phyloP scores from a whole-genome alignment of 495 filamentous ascomycete genomes.

The Poronia punctata region DNA sequence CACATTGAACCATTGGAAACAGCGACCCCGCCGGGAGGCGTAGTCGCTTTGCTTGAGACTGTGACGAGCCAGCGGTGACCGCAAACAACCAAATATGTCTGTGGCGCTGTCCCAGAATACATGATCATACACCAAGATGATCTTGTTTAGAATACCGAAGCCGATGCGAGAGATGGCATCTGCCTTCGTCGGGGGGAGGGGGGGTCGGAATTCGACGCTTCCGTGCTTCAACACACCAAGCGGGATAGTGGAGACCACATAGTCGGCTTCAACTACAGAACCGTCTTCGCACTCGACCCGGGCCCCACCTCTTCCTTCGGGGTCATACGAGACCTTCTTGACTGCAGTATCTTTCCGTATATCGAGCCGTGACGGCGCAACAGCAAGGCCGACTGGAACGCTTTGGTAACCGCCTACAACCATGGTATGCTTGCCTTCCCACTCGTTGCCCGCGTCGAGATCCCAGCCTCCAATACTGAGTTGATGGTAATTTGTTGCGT shows the following conservation, averaged over 20 bases:
- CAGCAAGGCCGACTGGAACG: conserved; percentile 73
- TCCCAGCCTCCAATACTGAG: conserved; percentile 93
- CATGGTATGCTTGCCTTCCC: conserved; percentile 88
- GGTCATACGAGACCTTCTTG: conserved; percentile 22
- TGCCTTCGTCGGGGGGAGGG: conserved; percentile 77
- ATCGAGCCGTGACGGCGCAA: conserved; percentile 69
- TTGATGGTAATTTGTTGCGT: conserved; percentile 76
- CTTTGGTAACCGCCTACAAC: conserved; percentile 90
- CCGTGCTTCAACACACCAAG: conserved; percentile 82
- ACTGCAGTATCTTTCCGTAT: conserved; percentile 57
- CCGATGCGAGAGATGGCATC: conserved; percentile 81
- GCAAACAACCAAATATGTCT: conserved; percentile 90
- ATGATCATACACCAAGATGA: conserved; percentile 81
- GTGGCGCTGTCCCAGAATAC: conserved; percentile 88
- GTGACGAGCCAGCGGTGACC: conserved; percentile 52
- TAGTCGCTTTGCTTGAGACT: conserved; percentile 49
- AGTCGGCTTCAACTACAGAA: conserved; percentile 68
- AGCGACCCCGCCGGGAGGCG: conserved; percentile 59
- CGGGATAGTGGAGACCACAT: conserved; percentile 80
- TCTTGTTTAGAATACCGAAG: conserved; percentile 92
- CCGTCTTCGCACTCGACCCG: conserved; percentile 76
- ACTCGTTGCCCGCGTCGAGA: conserved; percentile 94
- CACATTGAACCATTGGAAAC: conserved; percentile 97
- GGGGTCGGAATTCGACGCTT: conserved; percentile 69
- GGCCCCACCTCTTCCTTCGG: conserved; percentile 28